Evolutionary conservation across 1,284 basidiomycete species (phyloP).

Genomic region (Tremellales sp.): DNA sequence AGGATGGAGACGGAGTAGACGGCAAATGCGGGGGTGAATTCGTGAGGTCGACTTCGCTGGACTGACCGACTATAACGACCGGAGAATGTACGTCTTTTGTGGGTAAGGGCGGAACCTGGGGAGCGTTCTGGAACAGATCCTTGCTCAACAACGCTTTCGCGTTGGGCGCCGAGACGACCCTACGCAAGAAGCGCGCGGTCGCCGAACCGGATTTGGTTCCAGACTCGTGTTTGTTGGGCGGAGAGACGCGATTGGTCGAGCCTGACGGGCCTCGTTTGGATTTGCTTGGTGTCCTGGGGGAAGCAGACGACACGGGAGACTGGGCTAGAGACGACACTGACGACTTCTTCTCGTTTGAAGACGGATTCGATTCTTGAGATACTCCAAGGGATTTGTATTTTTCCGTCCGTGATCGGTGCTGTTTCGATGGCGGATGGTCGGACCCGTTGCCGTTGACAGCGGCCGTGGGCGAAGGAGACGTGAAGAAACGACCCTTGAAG

Average conservation of each 20-base stretch:
- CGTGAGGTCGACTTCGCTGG: conserved; percentile 18
- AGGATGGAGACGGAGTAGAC: neutral
- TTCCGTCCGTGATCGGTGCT: conserved; percentile 12
- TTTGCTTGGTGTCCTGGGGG: conserved; percentile 22
- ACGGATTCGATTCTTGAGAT: neutral
- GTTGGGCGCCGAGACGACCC: conserved; percentile 94
- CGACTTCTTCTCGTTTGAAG: conserved; percentile 16
- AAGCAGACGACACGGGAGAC: conserved; percentile 10
- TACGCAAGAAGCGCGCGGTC: conserved; percentile 79
- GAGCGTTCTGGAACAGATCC: conserved; percentile 20
- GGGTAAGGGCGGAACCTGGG: conserved; percentile 37
- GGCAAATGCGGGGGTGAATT: conserved; percentile 12
- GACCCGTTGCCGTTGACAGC: neutral
- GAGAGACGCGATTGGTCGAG: conserved; percentile 3
- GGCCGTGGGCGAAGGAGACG: conserved; percentile 19
- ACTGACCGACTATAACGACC: conserved; percentile 12
- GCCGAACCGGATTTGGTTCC: conserved; percentile 26
- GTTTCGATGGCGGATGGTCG: conserved; percentile 2
- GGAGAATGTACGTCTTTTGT: conserved; percentile 22
- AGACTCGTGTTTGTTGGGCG: neutral
- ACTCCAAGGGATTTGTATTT: conserved; percentile 26
- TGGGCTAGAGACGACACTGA: conserved; percentile 16
- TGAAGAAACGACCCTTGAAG: conserved; percentile 45
- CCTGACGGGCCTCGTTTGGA: conserved; percentile 7
- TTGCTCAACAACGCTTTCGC: conserved; percentile 78